Percentiles rank a stretch among this genome's conserved stretches.
phyloP scores from a whole-genome alignment of 192 early-diverging fungal genomes.

The Entomortierella chlamydospora region DNA sequence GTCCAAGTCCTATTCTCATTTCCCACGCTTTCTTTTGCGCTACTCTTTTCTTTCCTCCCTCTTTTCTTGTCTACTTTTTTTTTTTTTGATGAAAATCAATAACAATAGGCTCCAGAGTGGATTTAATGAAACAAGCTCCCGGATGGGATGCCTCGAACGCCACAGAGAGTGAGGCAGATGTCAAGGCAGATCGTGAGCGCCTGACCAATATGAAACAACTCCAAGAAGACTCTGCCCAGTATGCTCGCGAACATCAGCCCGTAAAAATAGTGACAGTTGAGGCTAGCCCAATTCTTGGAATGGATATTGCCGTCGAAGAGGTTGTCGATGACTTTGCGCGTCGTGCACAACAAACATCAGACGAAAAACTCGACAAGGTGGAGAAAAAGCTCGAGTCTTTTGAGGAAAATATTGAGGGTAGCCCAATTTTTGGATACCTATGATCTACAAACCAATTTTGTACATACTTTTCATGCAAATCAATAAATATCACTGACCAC shows the following conservation, averaged over 20 bases:
- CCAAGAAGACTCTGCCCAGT: constrained; percentile 16
- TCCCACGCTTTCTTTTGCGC: not conserved
- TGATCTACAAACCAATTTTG: too few species aligned
- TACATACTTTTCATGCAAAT: too few species aligned
- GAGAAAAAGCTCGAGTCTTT: not conserved
- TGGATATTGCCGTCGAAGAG: not conserved
- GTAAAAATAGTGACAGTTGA: not conserved
- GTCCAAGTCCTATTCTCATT: not conserved
- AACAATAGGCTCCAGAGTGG: constrained; percentile 7
- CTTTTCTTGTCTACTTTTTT: not conserved
- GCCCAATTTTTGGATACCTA: constrained; percentile 3
- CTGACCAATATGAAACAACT: constrained; percentile 21
- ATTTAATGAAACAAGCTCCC: constrained; percentile 30
- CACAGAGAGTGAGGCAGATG: constrained; percentile 43
- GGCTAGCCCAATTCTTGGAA: too few species aligned
- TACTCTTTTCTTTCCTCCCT: too few species aligned
- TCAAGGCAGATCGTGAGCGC: constrained; percentile 46
- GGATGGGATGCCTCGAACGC: constrained; percentile 24
- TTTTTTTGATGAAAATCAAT: not conserved
- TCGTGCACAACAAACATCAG: constrained; percentile 5
- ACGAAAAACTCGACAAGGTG: not conserved
- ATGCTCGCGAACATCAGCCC: not conserved
- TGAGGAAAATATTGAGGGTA: constrained; percentile 2
- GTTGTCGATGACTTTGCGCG: constrained; percentile 3
- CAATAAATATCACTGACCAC: too few species aligned